Evolutionary conservation across 2,329 filamentous ascomycete genomes (phyloP).

Genomic region (Penicillium sp.): DNA sequence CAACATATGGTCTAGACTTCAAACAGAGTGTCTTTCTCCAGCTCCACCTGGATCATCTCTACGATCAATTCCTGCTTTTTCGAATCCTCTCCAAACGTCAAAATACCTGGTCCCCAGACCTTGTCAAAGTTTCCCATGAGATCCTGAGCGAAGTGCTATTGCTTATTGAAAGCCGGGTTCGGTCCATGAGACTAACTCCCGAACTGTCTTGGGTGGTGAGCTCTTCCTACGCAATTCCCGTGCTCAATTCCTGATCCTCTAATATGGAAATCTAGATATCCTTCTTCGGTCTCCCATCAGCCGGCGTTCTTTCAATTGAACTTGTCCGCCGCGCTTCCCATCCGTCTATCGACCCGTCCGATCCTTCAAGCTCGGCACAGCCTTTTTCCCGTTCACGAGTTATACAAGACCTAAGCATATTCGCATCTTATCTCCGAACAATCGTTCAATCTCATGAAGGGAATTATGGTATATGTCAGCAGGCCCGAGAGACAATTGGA

Average conservation of each 20-base stretch:
- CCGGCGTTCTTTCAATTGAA: conserved; percentile 27
- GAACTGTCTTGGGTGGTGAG: conserved; percentile 2
- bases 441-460: conserved; percentile 18
- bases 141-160: not conserved
- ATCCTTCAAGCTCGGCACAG: not conserved
- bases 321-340: conserved; percentile 16
- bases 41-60: not conserved
- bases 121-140: not conserved
- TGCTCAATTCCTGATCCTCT: not conserved
- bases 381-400: conserved; percentile 20
- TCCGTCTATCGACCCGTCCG: not conserved
- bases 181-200: not conserved
- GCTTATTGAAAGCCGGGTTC: not conserved
- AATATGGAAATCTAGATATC: not conserved
- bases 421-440: conserved; percentile 20
- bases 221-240: not conserved
- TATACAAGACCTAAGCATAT: conserved; percentile 26
- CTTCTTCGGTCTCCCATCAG: conserved; percentile 23
- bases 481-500: conserved; percentile 13
- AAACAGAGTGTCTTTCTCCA: not conserved
- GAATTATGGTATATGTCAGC: conserved; percentile 22
- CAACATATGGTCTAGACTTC: not conserved
- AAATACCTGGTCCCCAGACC: not conserved
- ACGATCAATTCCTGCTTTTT: not conserved
- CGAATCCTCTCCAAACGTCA: not conserved